Conservation (phyloP, 768 basidiomycete genomes). For the Lentinus brumalis region DNA sequence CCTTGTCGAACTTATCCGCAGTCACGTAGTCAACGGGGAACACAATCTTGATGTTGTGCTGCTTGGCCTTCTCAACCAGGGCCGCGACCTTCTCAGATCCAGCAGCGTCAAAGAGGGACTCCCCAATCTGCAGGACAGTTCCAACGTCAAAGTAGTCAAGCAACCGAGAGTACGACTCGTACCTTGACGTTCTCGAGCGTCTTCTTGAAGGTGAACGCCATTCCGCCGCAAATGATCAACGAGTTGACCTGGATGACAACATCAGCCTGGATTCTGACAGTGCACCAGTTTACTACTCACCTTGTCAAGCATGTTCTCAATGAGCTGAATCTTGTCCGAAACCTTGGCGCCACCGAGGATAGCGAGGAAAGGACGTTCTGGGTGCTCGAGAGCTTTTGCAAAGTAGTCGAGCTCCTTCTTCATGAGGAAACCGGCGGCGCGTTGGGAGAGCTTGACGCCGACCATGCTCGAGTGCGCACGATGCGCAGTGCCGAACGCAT, state of each 20-base stretch:
- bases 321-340: slow-evolving; percentile 97
- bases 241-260: slow-evolving; percentile 71
- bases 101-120: slow-evolving; percentile 89
- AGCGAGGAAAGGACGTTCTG: slow-evolving; percentile 94
- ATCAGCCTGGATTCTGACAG: background rate
- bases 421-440: slow-evolving; percentile 95
- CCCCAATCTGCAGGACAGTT: slow-evolving; percentile 70
- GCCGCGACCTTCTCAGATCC: slow-evolving; percentile 84
- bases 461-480: slow-evolving; percentile 99
- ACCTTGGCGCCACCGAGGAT: slow-evolving; percentile 99
- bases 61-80: slow-evolving; percentile 90
- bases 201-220: slow-evolving; percentile 99
- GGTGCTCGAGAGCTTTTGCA: slow-evolving; percentile 93
- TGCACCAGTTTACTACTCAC: slow-evolving; percentile 36
- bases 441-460: slow-evolving; percentile 87
- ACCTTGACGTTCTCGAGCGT: slow-evolving; percentile 78
- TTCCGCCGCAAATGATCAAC: slow-evolving; percentile 95
- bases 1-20: slow-evolving; percentile 93
- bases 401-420: slow-evolving; percentile 99
- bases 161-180: slow-evolving; percentile 19
- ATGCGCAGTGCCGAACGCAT: slow-evolving; percentile 98
- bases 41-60: slow-evolving; percentile 89
- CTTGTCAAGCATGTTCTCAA: slow-evolving; percentile 99
- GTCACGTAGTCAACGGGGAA: slow-evolving; percentile 96
- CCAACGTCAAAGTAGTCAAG: background rate